phyloP scores from a whole-genome alignment of 768 basidiomycete genomes.

The Daedaleopsis nitida region DNA sequence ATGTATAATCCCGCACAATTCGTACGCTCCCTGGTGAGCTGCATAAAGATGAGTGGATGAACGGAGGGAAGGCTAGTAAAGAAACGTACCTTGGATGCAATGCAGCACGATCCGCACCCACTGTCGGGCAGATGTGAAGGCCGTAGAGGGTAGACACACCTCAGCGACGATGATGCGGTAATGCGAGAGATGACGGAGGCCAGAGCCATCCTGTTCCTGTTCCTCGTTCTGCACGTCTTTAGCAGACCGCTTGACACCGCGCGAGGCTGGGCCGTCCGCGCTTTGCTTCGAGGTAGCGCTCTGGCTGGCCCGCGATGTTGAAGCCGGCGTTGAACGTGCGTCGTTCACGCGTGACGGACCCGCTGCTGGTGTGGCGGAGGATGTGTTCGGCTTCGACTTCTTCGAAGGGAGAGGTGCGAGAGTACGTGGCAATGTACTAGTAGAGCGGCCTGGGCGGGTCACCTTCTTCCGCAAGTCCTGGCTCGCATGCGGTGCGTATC shows the following conservation, averaged over 20 bases:
- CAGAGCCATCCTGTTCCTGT: background rate
- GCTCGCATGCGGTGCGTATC: background rate
- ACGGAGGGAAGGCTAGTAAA: background rate
- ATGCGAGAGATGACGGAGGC: background rate
- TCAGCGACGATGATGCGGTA: slow-evolving; percentile 13
- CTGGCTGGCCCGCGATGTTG: too few species aligned
- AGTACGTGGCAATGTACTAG: background rate
- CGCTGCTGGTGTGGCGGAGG: too few species aligned
- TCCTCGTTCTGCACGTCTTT: too few species aligned
- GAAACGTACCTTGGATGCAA: background rate
- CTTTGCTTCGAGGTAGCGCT: too few species aligned
- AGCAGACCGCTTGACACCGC: too few species aligned
- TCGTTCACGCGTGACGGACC: too few species aligned
- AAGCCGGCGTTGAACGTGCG: too few species aligned
- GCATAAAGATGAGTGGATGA: background rate
- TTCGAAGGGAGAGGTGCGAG: background rate
- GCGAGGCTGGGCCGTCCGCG: too few species aligned
- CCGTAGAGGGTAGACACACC: background rate
- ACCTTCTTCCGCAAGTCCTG: too few species aligned
- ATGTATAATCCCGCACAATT: background rate
- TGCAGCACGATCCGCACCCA: background rate
- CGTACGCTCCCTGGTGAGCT: slow-evolving; percentile 13
- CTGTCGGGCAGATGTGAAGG: background rate
- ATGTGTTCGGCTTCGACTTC: too few species aligned
- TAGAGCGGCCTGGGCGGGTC: too few species aligned